phyloP scores from a whole-genome alignment of 2,329 filamentous ascomycete genomes.

The Trematosphaeria pertusa region DNA sequence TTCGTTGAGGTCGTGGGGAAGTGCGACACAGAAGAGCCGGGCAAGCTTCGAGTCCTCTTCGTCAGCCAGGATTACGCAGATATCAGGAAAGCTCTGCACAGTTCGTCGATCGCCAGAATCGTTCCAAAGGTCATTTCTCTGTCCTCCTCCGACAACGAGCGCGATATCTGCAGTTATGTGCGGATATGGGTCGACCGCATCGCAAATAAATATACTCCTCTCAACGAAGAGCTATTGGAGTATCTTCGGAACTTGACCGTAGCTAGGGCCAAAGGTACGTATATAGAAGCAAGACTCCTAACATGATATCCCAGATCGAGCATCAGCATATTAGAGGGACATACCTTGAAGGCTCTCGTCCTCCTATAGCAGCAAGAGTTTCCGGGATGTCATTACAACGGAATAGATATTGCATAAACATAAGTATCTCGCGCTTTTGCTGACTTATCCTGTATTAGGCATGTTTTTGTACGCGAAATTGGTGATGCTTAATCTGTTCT shows the following conservation, averaged over 20 bases:
- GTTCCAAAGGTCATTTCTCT: constrained; percentile 21
- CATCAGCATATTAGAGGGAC: too few relatives aligned
- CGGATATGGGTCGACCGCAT: constrained; percentile 21
- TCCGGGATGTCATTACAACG: too few relatives aligned
- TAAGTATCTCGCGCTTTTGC: too few relatives aligned
- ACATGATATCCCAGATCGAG: not conserved
- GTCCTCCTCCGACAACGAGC: constrained; percentile 21
- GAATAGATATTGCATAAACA: too few relatives aligned
- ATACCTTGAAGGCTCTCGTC: too few relatives aligned
- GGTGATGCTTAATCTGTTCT: constrained; percentile 27
- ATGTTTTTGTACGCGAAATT: constrained; percentile 40
- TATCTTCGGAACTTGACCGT: constrained; percentile 30
- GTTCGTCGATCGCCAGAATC: constrained; percentile 5
- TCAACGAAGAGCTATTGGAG: constrained; percentile 25
- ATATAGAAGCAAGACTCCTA: too few relatives aligned
- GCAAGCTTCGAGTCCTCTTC: constrained; percentile 30
- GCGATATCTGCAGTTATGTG: constrained; percentile 28
- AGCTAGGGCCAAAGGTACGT: constrained; percentile 27
- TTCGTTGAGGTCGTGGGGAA: constrained; percentile 18
- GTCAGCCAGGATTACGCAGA: constrained; percentile 36
- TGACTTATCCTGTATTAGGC: constrained; percentile 14
- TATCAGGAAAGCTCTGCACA: constrained; percentile 21
- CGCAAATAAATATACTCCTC: constrained; percentile 16
- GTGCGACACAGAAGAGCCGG: constrained; percentile 22
- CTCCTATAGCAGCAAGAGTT: too few relatives aligned